These are phyloP conservation scores for Mortierella sp. DNA, from an alignment of 371 early-diverging fungal species.

Conservation along the genomic window DNA sequence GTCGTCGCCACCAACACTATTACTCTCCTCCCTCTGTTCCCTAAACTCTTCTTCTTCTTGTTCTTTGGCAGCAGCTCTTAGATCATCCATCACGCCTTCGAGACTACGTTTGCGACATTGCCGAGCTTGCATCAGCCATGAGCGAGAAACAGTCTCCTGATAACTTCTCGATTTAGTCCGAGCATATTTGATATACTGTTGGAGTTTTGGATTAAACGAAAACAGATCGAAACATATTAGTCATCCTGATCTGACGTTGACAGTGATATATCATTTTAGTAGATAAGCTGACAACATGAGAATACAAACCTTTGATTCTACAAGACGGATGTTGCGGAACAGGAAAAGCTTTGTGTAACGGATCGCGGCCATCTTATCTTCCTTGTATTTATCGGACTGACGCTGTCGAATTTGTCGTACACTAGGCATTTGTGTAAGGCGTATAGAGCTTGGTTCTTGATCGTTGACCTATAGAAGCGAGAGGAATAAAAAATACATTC, in stretches of 20 bases:
- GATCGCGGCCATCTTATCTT: conserved; percentile 45
- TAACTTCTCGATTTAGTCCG: conserved; percentile 50
- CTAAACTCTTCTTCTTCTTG: conserved; percentile 15
- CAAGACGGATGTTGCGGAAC: conserved; percentile 53
- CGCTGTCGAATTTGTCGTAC: conserved; percentile 46
- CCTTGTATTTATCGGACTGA: conserved; percentile 48
- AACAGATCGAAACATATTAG: neutral
- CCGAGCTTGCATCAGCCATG: conserved; percentile 28
- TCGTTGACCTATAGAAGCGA: conserved; percentile 16
- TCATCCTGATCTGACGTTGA: neutral
- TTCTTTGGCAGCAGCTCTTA: conserved; percentile 16
- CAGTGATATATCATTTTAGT: neutral
- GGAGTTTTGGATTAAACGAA: neutral
- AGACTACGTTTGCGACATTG: conserved; percentile 51
- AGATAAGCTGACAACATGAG: neutral
- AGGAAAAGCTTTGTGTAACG: conserved; percentile 48
- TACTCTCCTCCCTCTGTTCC: conserved; percentile 7
- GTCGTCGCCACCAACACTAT: conserved; percentile 22
- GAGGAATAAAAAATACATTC: neutral
- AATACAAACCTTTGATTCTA: conserved; percentile 37
- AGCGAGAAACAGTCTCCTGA: conserved; percentile 32
- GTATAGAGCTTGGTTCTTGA: conserved; percentile 25
- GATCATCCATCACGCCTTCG: conserved; percentile 42
- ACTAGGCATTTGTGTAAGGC: conserved; percentile 40
- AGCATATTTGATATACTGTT: conserved; percentile 49